phyloP scores from a whole-genome alignment of 495 filamentous ascomycete species.

The Aspergillus egyptiacus region DNA sequence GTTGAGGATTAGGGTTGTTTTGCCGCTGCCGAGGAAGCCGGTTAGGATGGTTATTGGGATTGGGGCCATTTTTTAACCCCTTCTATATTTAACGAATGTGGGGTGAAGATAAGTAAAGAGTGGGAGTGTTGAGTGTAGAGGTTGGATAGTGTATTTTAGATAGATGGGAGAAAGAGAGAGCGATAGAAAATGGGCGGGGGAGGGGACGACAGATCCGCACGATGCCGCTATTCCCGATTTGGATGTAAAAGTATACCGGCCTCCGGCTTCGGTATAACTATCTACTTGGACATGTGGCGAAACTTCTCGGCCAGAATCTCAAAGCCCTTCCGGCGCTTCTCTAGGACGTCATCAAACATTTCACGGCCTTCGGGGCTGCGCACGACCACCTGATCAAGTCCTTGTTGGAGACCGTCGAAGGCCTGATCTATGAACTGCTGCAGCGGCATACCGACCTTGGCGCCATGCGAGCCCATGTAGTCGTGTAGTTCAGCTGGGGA shows the following conservation, averaged over 20 bases:
- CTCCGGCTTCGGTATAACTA: not conserved
- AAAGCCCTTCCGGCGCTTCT: conserved; percentile 31
- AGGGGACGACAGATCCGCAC: not conserved
- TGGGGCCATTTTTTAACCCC: conserved; percentile 48
- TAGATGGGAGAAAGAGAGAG: not conserved
- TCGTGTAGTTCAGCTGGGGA: conserved; percentile 39
- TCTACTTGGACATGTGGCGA: too few species aligned
- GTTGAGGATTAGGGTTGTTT: conserved; percentile 87
- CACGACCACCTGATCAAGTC: conserved; percentile 41
- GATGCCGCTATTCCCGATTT: conserved; percentile 12
- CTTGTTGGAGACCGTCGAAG: conserved; percentile 43
- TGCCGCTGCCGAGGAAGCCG: conserved; percentile 90
- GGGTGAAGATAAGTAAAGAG: not conserved
- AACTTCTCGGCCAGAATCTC: conserved; percentile 25
- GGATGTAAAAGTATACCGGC: conserved; percentile 10
- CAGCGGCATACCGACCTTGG: conserved; percentile 54
- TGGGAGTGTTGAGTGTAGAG: not conserved
- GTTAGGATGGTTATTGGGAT: conserved; percentile 93
- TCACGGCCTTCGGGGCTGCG: conserved; percentile 26
- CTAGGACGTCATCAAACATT: conserved; percentile 28
- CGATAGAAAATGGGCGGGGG: conserved; percentile 1
- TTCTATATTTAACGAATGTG: not conserved
- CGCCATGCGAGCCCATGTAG: conserved; percentile 33
- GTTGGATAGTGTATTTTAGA: not conserved
- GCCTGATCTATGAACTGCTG: conserved; percentile 52